phyloP scores from a whole-genome alignment of 371 early-diverging fungal species.

The Mortierella sp. region DNA sequence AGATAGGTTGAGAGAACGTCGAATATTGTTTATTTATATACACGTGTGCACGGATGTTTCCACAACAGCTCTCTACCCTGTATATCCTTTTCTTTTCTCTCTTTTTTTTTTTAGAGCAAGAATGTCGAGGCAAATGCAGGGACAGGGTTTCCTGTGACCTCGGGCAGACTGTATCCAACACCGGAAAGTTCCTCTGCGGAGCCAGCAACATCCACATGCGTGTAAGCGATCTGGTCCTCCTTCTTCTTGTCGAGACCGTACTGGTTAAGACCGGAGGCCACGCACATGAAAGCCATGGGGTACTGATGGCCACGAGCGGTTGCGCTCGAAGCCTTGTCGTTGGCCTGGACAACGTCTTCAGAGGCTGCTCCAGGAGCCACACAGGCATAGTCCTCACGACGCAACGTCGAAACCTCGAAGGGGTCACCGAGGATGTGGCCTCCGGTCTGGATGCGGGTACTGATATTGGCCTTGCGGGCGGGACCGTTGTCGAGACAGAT shows the following conservation, averaged over 20 bases:
- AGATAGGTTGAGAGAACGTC: too few species aligned
- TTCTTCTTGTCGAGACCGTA: constrained; percentile 74
- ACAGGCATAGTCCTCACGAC: constrained; percentile 82
- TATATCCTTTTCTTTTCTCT: neutral
- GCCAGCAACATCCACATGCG: constrained; percentile 90
- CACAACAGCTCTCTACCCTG: too few species aligned
- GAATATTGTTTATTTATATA: too few species aligned
- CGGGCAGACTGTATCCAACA: constrained; percentile 76
- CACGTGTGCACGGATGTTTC: too few species aligned
- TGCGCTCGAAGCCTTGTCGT: constrained; percentile 75
- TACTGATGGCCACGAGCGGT: constrained; percentile 90
- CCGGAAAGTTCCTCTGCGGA: constrained; percentile 74
- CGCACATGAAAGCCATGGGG: constrained; percentile 87
- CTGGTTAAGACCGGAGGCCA: constrained; percentile 82
- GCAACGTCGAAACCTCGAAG: constrained; percentile 84
- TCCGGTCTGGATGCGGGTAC: constrained; percentile 71
- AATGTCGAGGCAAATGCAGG: constrained; percentile 83
- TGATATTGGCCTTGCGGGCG: constrained; percentile 73
- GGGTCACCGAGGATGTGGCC: constrained; percentile 85
- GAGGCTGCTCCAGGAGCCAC: constrained; percentile 68
- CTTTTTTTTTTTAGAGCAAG: constrained; percentile 56
- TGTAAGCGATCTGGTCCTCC: constrained; percentile 77
- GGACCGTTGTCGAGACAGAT: constrained; percentile 86
- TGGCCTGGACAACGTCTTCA: constrained; percentile 88
- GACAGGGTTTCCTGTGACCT: constrained; percentile 83